Evolutionary conservation across 148 eudicot species (phyloP).

Genomic region (Cornus kousa): DNA sequence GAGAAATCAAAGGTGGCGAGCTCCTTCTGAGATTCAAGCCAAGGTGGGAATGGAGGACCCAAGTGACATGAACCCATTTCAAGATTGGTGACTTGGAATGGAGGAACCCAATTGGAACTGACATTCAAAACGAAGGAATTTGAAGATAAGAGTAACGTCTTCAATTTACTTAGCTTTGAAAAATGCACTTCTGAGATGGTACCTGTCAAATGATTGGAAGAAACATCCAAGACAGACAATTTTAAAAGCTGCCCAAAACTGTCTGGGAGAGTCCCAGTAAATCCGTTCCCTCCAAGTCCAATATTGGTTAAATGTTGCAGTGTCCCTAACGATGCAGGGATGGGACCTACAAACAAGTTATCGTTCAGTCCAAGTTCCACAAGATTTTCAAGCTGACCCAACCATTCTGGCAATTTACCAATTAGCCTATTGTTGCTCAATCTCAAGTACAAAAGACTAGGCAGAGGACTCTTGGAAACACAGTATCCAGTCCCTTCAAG

Average conservation of each 20-base stretch:
- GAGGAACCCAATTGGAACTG: slow-evolving; percentile 33
- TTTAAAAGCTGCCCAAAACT: slow-evolving; percentile 29
- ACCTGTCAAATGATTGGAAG: slow-evolving; percentile 25
- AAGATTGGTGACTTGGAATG: slow-evolving; percentile 29
- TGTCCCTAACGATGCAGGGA: slow-evolving; percentile 29
- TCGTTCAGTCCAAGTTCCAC: background rate
- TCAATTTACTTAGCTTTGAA: slow-evolving; percentile 19
- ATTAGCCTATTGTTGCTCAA: slow-evolving; percentile 22
- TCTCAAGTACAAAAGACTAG: slow-evolving; percentile 16
- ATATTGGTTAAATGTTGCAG: slow-evolving; percentile 7
- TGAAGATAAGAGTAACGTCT: slow-evolving; percentile 7
- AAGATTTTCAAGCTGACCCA: slow-evolving; percentile 25
- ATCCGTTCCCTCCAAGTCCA: slow-evolving; percentile 17
- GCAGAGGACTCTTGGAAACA: slow-evolving; percentile 12
- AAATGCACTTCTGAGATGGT: slow-evolving; percentile 29
- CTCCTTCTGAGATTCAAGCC: slow-evolving; percentile 28
- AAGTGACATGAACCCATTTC: slow-evolving; percentile 28
- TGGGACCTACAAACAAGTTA: slow-evolving; percentile 27
- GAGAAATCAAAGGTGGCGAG: slow-evolving; percentile 18
- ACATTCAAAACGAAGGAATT: slow-evolving; percentile 26
- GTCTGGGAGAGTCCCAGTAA: slow-evolving; percentile 28
- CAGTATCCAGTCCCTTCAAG: slow-evolving; percentile 22
- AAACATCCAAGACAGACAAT: slow-evolving; percentile 22
- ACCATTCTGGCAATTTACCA: slow-evolving; percentile 31
- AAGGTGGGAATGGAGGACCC: slow-evolving; percentile 36